Evolutionary conservation across 169 alveolate species (phyloP), one percentile per base, ranked within the genome.

Genomic region (Cryptosporidium bovis): DNA sequence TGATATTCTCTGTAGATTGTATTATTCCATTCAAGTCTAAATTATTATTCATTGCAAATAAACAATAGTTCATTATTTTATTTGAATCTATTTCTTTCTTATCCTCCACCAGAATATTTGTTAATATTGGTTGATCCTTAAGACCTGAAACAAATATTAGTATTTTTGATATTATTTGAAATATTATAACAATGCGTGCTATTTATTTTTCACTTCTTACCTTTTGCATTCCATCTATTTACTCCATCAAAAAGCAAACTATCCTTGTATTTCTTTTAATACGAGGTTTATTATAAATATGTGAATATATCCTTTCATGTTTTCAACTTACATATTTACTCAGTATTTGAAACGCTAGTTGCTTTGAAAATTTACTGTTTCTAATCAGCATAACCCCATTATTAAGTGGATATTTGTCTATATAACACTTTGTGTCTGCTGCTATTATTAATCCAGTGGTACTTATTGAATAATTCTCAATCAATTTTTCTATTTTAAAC

Each of bases 401-500:
- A 66, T 83, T 83, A 56, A 83, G 33, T 55, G 90, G 90, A 71
- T 83, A 83, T 53, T 31, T 46, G n/a, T 56, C 82, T 56, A 56
- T 77, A 71, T 50, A 83, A n/a, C 90, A 83, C 90, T 83, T 83
- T 34, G 83, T 67, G 24, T 83, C 90, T 15, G 90, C 90, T 46
- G 84, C 55, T n/a, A 83, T 31, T 33, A 83, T 65, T 53, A 83
- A 46, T 5, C 66, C 27, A 40, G 90, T 83, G 7, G 51, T 58
- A 10, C 13, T 15, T n/a, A 24, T 8, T 3, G 90, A n/a, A 65
- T 51, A 83, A 27, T 40, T 62, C 27, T 66, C 65, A n/a, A 53
- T 51, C 33, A 83, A n/a, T 51, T 66, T 34, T 36, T 83, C 90
- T 50, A 83, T 82, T 58, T 64, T 56, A 44, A 27, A 27, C 51